A percentile compares a stretch with the other conserved stretches of the same genome.
These are phyloP conservation scores for Antarctomyces pellizariae DNA, from an alignment of 495 filamentous ascomycete species.

Conservation along the genomic window DNA sequence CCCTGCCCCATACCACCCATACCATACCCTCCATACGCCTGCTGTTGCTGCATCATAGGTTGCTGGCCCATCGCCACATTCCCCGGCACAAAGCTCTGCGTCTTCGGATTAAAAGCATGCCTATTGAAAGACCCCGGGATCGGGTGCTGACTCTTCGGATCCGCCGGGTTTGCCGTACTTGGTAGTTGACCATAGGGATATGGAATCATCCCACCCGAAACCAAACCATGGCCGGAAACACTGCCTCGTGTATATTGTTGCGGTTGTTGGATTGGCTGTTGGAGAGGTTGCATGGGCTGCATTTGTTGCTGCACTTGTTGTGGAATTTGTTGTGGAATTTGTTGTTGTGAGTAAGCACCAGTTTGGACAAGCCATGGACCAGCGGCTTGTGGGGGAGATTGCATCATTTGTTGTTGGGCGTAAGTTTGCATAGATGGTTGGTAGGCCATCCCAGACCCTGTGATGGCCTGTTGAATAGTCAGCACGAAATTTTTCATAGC, in stretches of 20 bases:
- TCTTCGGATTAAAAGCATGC: slow-evolving; percentile 81
- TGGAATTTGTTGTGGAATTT: slow-evolving; percentile 12
- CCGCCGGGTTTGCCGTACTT: slow-evolving; percentile 36
- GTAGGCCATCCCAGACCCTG: no score
- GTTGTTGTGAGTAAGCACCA: slow-evolving; percentile 17
- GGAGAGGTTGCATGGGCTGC: slow-evolving; percentile 12
- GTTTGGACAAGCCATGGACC: no score
- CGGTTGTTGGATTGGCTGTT: slow-evolving; percentile 5
- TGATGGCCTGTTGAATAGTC: no score
- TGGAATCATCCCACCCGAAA: slow-evolving; percentile 24
- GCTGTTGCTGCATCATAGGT: slow-evolving; percentile 18
- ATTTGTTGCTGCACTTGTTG: slow-evolving; percentile 9
- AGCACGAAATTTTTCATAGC: no score
- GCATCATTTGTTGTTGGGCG: no score
- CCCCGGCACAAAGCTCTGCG: slow-evolving; percentile 63
- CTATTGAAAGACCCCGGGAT: slow-evolving; percentile 64
- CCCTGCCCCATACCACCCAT: no score
- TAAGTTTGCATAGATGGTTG: no score
- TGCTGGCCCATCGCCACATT: slow-evolving; percentile 21
- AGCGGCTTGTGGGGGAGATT: no score
- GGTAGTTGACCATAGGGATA: slow-evolving; percentile 64
- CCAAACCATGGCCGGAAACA: neutral
- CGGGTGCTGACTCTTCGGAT: slow-evolving; percentile 46
- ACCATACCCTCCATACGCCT: slow-evolving; percentile 16
- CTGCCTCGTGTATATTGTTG: neutral